These are phyloP conservation scores for Aspergillus carbonarius DNA, from an alignment of 2,329 filamentous ascomycete genomes.

Conservation along the genomic window DNA sequence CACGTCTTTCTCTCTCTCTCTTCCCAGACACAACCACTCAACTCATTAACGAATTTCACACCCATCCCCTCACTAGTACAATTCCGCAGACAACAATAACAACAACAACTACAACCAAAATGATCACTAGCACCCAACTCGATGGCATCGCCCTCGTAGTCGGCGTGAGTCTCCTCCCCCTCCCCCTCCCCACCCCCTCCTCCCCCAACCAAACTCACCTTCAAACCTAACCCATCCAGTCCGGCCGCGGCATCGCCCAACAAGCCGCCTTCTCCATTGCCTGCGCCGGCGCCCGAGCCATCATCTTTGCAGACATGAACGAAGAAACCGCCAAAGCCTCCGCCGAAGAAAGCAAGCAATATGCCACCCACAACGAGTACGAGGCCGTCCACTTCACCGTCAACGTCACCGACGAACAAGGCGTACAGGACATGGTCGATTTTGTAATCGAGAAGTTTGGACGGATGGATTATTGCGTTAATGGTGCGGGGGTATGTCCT, in stretches of 20 bases:
- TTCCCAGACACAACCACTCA: no score
- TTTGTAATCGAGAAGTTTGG: slow-evolving; percentile 1
- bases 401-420: slow-evolving; percentile 1
- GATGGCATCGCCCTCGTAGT: no score
- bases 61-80: no score
- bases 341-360: slow-evolving; percentile 4
- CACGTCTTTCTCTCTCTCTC: no score
- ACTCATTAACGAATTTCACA: no score
- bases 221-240: not conserved
- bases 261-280: slow-evolving; percentile 7
- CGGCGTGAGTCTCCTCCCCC: no score
- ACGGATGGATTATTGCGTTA: slow-evolving; percentile 1
- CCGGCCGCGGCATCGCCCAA: slow-evolving; percentile 2
- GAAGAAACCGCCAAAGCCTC: slow-evolving; percentile 2
- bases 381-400: not conserved
- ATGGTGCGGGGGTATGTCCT: slow-evolving; percentile 5
- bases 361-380: slow-evolving; percentile 5
- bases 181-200: no score
- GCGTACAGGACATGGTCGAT: slow-evolving; percentile 2
- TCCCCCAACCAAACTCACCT: not conserved
- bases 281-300: not conserved
- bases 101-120: no score
- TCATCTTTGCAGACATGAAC: slow-evolving; percentile 8
- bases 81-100: no score
- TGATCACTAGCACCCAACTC: no score